These are phyloP conservation scores for Lolium rigidum DNA, from an alignment of 176 grass and related monocot genomes.

Conservation along the genomic window DNA sequence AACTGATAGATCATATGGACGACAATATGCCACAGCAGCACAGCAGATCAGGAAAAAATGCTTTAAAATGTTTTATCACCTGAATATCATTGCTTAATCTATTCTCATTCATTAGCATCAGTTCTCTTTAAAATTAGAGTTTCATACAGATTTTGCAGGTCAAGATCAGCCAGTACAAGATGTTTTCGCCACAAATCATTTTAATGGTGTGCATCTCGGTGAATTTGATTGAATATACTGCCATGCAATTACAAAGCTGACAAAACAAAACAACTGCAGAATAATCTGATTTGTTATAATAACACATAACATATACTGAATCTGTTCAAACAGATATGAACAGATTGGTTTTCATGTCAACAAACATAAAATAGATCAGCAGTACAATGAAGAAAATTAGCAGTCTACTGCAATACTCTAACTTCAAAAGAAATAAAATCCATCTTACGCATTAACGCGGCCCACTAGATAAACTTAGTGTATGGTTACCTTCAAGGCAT, in stretches of 20 bases:
- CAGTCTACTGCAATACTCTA: not conserved
- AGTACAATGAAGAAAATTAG: not conserved
- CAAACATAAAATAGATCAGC: not conserved
- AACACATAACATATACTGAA: constrained; percentile 18
- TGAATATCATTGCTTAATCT: constrained; percentile 15
- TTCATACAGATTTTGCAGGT: constrained; percentile 10
- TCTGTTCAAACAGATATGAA: not conserved
- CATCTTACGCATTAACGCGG: not conserved
- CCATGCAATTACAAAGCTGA: constrained; percentile 23
- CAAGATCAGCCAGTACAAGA: not conserved
- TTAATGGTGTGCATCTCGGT: not conserved
- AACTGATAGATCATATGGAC: not conserved
- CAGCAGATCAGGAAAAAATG: not conserved
- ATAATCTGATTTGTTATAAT: not conserved
- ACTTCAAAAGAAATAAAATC: not conserved
- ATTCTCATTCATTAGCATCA: constrained; percentile 15
- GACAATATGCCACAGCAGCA: constrained; percentile 29
- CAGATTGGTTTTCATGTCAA: constrained; percentile 5
- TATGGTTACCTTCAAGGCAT: constrained; percentile 83
- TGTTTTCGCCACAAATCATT: not conserved
- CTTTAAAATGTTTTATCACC: not conserved
- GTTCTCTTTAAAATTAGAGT: not conserved
- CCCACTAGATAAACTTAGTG: constrained; percentile 15
- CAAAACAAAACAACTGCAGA: constrained; percentile 16
- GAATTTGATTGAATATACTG: constrained; percentile 4